Percentiles rank a stretch among this genome's conserved stretches.
Evolutionary conservation across 441 rosid genomes (phyloP).

Genomic region (Manihot esculenta): DNA sequence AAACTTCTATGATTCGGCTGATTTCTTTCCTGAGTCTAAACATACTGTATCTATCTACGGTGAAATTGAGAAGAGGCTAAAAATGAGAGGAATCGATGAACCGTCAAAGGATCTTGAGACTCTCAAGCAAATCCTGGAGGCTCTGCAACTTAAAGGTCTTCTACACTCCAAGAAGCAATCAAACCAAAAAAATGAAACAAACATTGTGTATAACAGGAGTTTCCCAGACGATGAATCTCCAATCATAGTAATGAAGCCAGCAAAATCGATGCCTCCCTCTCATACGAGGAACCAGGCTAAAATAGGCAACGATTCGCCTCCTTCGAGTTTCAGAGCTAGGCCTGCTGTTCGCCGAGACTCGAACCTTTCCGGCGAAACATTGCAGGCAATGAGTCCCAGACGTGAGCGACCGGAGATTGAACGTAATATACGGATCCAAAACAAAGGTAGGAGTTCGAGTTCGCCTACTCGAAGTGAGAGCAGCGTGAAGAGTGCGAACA

Average conservation of each 20-base stretch:
- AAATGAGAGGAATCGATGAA: slow-evolving; percentile 64
- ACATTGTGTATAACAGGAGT: slow-evolving; percentile 36
- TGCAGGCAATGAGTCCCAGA: slow-evolving; percentile 38
- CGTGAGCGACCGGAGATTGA: slow-evolving; percentile 43
- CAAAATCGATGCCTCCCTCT: slow-evolving; percentile 23
- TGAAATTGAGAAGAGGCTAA: slow-evolving; percentile 63
- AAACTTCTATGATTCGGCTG: slow-evolving; percentile 64
- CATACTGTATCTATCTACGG: slow-evolving; percentile 43
- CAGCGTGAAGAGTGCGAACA: slow-evolving; percentile 43
- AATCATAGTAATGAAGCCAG: slow-evolving; percentile 48
- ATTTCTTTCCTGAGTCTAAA: slow-evolving; percentile 76
- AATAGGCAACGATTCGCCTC: slow-evolving; percentile 33
- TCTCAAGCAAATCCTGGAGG: slow-evolving; percentile 80
- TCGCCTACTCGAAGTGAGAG: slow-evolving; percentile 46
- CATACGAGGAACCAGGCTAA: slow-evolving; percentile 25
- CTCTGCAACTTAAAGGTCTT: slow-evolving; percentile 84
- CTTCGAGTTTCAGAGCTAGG: slow-evolving; percentile 34
- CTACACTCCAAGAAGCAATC: slow-evolving; percentile 50
- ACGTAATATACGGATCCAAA: slow-evolving; percentile 31
- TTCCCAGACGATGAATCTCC: slow-evolving; percentile 42
- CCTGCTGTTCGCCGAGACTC: slow-evolving; percentile 35
- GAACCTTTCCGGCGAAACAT: slow-evolving; percentile 21
- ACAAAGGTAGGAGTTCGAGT: slow-evolving; percentile 41
- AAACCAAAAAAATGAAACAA: slow-evolving; percentile 33
- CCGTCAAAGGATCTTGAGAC: slow-evolving; percentile 80